Base-by-base conservation (phyloP, 495 filamentous ascomycete species). In the Cercophora newfieldiana region DNA sequence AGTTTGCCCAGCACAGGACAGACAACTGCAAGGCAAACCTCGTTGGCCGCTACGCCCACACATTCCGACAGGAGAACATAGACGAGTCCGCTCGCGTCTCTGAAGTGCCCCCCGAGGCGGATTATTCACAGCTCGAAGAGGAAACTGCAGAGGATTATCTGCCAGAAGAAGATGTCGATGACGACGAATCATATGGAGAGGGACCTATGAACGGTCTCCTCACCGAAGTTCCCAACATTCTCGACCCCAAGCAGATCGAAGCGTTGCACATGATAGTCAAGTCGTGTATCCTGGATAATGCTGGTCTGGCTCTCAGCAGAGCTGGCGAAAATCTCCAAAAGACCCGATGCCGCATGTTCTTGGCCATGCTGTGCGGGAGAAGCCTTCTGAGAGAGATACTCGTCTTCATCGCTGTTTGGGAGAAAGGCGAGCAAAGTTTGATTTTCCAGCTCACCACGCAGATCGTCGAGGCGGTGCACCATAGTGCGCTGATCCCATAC, bases 391-490 rank as follows among this genome's bases (percentile, higher is more conserved):
- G 93, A 51, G 93, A 97, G 70, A 86, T 97, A 59, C 82, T 97
- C 24, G 96, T 97, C 62, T 97, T 97, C 76, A 94, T 97, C 63
- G 94, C 94, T 16, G 93, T 95, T 16, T 97, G 94, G 94, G 93
- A 97, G 72, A 88, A 96, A 64, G 89, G 88, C 16, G 93, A 97
- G 69, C 89, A 93, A 49, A 91, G 94, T 67, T 83, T 95, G 14
- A 97, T 97, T 70, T 97, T 96, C 81, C 93, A 94, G 77, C 89
- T 97, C 76, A 97, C 95, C 79, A 90, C 93, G 12, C 92, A 96
- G 75, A 96, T 97, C 64, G 92, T 97, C 80, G 91, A 96, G 71
- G 91, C 93, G 0, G 91, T 97, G 47, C 87, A 97, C 51, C 85
- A 90, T 64, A 94, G 93, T 69, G 91, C 91, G 10, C 82, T 97